Base-by-base conservation (phyloP, 2,329 filamentous ascomycete species). In the Hortaea werneckii region DNA sequence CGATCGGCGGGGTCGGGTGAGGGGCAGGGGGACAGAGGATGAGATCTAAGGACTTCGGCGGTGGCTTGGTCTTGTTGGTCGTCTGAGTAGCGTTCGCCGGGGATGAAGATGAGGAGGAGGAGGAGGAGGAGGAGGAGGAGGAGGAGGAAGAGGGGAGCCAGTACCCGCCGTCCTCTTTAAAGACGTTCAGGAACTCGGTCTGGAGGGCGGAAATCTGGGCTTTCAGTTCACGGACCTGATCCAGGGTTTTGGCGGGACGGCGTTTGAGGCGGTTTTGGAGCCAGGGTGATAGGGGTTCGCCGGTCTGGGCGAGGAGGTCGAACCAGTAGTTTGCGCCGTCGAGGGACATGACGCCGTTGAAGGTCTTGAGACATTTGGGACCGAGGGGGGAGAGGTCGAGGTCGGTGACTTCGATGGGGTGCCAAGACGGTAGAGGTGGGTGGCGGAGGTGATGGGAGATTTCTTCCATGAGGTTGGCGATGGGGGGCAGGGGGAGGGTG, bases 11-110 rank as follows among this genome's bases (percentile, higher is more conserved):
- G 0, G 80, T 72, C 0, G 80, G 77, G 59, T 84, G 80, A 2
- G 79, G 78, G 10, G 79, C 79, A 0, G 82, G 68, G 0, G 80
- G 80, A 50, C 74, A 78, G 45, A 84, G 72, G 43, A 84, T 73
- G 0, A 78, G 77, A 65, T 83, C 80, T 6, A 83, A 40, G 13
- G 45, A 43, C 45, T 46, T 46, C 27, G 43, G 34, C 32, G 41
- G 48, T n/a, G 45, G 46, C 27, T 32, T 49, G 37, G 45, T 41
- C 29, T 51, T 48, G 20, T 20, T 20, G 20, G 20, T 2, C 20
- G 20, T 20, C 20, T 20, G 20, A 20, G 20, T 20, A 2, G 20
- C 20, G 20, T 20, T 4, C 20, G 20, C 2, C 20, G 20, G 20
- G 20, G 20, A 20, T 20, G 20, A 20, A 20, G 20, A 20, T 20